Percentiles rank a stretch among this genome's conserved stretches.
These are phyloP conservation scores for Oidiodendron maius DNA, from an alignment of 495 filamentous ascomycete genomes.

Conservation along the genomic window DNA sequence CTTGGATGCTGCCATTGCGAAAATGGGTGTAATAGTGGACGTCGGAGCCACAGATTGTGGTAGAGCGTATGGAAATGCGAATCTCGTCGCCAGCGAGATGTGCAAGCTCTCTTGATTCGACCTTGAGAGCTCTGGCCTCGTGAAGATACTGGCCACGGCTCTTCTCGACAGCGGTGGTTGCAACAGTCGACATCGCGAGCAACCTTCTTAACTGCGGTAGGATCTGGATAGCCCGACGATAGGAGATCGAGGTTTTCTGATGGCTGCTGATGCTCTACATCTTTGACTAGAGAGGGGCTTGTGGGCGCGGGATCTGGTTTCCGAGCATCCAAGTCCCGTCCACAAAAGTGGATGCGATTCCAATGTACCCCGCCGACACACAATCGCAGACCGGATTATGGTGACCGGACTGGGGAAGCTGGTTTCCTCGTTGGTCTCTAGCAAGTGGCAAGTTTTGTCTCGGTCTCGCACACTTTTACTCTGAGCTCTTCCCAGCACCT, in stretches of 20 bases:
- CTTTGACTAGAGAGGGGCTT: neutral
- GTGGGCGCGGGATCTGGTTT: neutral
- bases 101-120: slow-evolving; percentile 26
- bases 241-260: neutral
- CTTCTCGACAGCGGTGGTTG: neutral
- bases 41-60: slow-evolving; percentile 60
- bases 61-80: slow-evolving; percentile 46
- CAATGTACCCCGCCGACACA: neutral
- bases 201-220: neutral
- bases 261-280: neutral
- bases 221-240: neutral
- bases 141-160: neutral
- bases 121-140: neutral
- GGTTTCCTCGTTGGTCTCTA: too few relatives aligned
- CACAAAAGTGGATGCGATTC: too few relatives aligned
- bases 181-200: neutral
- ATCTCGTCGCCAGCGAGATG: slow-evolving; percentile 39
- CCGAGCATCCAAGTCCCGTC: neutral
- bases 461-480: neutral
- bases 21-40: slow-evolving; percentile 59
- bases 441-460: neutral
- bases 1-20: slow-evolving; percentile 56
- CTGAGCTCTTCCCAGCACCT: neutral
- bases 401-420: too few relatives aligned
- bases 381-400: neutral